phyloP scores from a whole-genome alignment of 2,329 filamentous ascomycete species.

The Calonectria pteridis region DNA sequence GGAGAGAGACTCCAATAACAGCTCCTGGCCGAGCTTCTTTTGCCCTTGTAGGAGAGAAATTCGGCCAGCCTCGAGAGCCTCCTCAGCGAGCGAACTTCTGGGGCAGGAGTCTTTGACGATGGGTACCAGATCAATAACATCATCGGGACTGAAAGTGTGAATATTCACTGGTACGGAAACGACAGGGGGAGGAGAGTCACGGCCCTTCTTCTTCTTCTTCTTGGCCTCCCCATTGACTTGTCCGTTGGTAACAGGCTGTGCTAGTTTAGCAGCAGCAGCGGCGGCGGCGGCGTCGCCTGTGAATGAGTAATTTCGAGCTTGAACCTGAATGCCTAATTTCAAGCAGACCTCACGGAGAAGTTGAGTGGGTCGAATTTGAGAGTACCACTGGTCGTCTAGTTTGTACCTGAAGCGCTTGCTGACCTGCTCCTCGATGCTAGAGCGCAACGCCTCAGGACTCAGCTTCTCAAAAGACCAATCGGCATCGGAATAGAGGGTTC shows the following conservation, averaged over 20 bases:
- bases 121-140: constrained; percentile 93
- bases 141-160: constrained; percentile 79
- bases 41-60: constrained; percentile 97
- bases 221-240: constrained; percentile 62
- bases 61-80: constrained; percentile 93
- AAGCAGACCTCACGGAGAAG: constrained; percentile 89
- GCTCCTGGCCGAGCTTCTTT: constrained; percentile 94
- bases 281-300: constrained; percentile 41
- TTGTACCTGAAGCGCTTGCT: constrained; percentile 81
- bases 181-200: constrained; percentile 65
- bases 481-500: constrained; percentile 81
- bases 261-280: constrained; percentile 50
- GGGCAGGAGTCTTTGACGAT: constrained; percentile 95
- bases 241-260: constrained; percentile 53
- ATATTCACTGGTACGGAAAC: constrained; percentile 55
- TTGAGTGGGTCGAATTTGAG: constrained; percentile 79
- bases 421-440: constrained; percentile 79
- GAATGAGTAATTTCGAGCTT: constrained; percentile 71
- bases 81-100: constrained; percentile 90
- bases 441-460: constrained; percentile 78
- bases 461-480: constrained; percentile 85
- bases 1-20: constrained; percentile 94
- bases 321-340: constrained; percentile 90
- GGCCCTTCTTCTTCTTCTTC: constrained; percentile 74
- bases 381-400: constrained; percentile 76